Conservation (phyloP, 176 grass and related monocot species). For the Triticum timopheevii region DNA sequence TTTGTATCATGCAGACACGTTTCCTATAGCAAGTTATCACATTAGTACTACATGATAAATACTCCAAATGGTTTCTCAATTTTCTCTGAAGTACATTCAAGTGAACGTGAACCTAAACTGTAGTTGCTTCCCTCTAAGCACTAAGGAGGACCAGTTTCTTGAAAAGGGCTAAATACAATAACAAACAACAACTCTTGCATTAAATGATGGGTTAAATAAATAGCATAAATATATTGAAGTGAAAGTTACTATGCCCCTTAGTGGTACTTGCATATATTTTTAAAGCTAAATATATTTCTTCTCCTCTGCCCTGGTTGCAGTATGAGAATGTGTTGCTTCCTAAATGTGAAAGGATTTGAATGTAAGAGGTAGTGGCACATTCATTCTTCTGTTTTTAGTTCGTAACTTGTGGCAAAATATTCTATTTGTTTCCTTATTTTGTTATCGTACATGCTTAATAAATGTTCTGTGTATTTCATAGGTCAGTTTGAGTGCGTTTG, state of each 20-base stretch:
- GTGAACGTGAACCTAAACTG: neutral
- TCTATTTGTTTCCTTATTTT: neutral
- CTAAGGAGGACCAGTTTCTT: neutral
- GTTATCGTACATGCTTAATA: constrained; percentile 15
- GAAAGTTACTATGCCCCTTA: neutral
- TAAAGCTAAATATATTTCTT: too few relatives aligned
- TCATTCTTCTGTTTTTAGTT: too few relatives aligned
- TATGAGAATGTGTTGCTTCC: too few relatives aligned
- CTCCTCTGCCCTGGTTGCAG: too few relatives aligned
- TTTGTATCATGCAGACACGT: neutral
- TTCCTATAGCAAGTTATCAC: neutral
- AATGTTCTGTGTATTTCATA: constrained; percentile 38
- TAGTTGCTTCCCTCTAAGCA: neutral
- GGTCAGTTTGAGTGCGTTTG: constrained; percentile 98
- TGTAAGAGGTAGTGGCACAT: too few relatives aligned
- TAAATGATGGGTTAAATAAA: neutral
- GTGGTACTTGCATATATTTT: neutral
- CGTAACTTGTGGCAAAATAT: too few relatives aligned
- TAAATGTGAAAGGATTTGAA: too few relatives aligned
- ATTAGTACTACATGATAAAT: neutral
- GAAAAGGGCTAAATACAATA: neutral
- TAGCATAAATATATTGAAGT: neutral
- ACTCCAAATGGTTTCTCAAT: neutral
- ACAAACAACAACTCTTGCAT: neutral
- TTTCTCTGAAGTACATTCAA: neutral